Evolutionary conservation across 2,329 filamentous ascomycete genomes (phyloP).

Genomic region (Alternaria gansuensis): DNA sequence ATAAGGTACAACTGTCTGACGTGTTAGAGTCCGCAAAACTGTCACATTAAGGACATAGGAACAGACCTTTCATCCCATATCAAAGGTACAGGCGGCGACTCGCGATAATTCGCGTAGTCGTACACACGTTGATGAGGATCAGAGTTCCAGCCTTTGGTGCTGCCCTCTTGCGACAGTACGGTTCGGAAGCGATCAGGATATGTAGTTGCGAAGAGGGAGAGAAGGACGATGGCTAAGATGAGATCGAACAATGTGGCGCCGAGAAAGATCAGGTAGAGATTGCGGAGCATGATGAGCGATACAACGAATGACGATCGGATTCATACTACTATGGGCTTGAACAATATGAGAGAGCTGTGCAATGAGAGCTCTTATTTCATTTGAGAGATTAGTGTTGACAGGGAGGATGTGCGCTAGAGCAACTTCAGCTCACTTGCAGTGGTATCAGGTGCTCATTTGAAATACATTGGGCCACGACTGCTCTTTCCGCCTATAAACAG

Average conservation of each 20-base stretch:
- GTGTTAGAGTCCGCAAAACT: background rate
- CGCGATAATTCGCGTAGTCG: constrained; percentile 30
- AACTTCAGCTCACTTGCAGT: constrained; percentile 4
- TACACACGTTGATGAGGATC: constrained; percentile 30
- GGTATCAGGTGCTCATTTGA: constrained; percentile 2
- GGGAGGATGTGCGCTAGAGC: background rate
- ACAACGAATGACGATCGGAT: background rate
- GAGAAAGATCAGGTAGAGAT: constrained; percentile 1
- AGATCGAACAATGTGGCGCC: constrained; percentile 19
- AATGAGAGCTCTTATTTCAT: background rate
- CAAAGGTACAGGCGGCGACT: constrained; percentile 25
- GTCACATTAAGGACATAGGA: background rate
- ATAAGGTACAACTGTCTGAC: constrained; percentile 18
- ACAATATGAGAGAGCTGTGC: background rate
- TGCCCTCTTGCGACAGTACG: constrained; percentile 24
- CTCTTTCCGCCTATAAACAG: background rate
- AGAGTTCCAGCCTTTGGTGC: constrained; percentile 31
- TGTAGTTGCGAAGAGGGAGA: constrained; percentile 20
- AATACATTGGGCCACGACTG: background rate
- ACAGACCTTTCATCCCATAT: constrained; percentile 32
- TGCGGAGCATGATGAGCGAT: background rate
- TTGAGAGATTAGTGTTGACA: background rate
- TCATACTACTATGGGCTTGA: background rate
- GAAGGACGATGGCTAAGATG: constrained; percentile 16
- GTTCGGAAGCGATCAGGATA: constrained; percentile 23